Evolutionary conservation across 2,329 filamentous ascomycete genomes (phyloP).

Genomic region (Fusarium compactum): DNA sequence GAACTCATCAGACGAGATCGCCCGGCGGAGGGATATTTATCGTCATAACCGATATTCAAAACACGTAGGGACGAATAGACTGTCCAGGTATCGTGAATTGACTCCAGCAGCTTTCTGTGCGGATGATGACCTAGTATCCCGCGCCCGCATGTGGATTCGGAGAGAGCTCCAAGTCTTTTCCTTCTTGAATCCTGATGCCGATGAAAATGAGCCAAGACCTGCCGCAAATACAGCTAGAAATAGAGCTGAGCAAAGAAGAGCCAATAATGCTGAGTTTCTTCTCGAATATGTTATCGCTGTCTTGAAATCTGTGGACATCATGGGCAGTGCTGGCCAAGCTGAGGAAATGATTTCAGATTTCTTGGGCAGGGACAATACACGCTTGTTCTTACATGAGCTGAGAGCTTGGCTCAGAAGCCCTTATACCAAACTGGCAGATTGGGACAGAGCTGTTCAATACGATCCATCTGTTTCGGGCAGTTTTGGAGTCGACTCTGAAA

Average conservation of each 20-base stretch:
- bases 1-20: constrained; percentile 35
- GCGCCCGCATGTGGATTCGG: constrained; percentile 83
- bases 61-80: constrained; percentile 83
- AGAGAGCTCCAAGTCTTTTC: constrained; percentile 87
- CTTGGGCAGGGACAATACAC: constrained; percentile 77
- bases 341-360: constrained; percentile 85
- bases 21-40: constrained; percentile 78
- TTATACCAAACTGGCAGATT: constrained; percentile 76
- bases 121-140: constrained; percentile 76
- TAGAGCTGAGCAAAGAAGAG: constrained; percentile 51
- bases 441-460: constrained; percentile 87
- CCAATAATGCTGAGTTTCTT: constrained; percentile 83
- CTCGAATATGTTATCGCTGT: constrained; percentile 89
- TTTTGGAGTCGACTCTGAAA: background rate
- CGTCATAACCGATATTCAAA: constrained; percentile 77
- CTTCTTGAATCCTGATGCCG: constrained; percentile 66
- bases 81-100: constrained; percentile 81
- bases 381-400: constrained; percentile 86
- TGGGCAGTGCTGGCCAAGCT: constrained; percentile 80
- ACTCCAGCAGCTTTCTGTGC: constrained; percentile 73
- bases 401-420: constrained; percentile 86
- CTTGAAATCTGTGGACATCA: constrained; percentile 84
- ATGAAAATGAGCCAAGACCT: constrained; percentile 18
- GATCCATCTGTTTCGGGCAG: constrained; percentile 22
- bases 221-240: constrained; percentile 9